Percentiles rank a stretch among this genome's conserved stretches.
These are phyloP conservation scores for Psilocybe mexicana DNA, from an alignment of 1,284 basidiomycete species.

Conservation along the genomic window DNA sequence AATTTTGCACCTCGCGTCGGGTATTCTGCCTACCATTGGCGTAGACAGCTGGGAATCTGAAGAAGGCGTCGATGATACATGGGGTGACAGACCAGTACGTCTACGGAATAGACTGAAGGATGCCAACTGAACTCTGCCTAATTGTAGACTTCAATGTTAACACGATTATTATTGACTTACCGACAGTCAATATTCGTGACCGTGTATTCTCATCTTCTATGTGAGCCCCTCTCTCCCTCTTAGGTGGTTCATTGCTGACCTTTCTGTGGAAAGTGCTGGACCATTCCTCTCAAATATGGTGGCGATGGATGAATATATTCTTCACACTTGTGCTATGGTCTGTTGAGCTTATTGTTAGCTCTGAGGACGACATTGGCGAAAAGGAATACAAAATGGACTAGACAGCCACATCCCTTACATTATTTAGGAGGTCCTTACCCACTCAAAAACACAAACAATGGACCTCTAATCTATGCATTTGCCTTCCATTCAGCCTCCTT, in stretches of 20 bases:
- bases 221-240: slow-evolving; percentile 43
- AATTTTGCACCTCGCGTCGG: slow-evolving; percentile 84
- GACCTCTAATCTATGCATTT: slow-evolving; percentile 40
- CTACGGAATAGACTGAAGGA: not conserved
- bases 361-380: slow-evolving; percentile 68
- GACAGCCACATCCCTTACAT: slow-evolving; percentile 10
- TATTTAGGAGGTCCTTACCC: not conserved
- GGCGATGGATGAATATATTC: slow-evolving; percentile 87
- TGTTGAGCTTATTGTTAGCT: slow-evolving; percentile 75
- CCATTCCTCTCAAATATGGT: slow-evolving; percentile 86
- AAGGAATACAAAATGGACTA: slow-evolving; percentile 82
- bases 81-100: slow-evolving; percentile 73
- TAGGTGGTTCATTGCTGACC: slow-evolving; percentile 7
- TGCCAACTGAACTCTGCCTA: slow-evolving; percentile 4
- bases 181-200: slow-evolving; percentile 81
- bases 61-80: slow-evolving; percentile 59
- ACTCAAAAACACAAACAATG: not conserved
- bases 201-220: slow-evolving; percentile 79
- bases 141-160: slow-evolving; percentile 69
- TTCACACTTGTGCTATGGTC: slow-evolving; percentile 82
- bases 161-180: slow-evolving; percentile 75
- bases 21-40: slow-evolving; percentile 81
- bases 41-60: slow-evolving; percentile 79
- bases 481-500: slow-evolving; percentile 74
- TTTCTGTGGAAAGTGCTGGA: slow-evolving; percentile 57